Evolutionary conservation across 768 basidiomycete species (phyloP), one percentile per base, ranked within the genome.

Genomic region (Cystobasidium tubakii): DNA sequence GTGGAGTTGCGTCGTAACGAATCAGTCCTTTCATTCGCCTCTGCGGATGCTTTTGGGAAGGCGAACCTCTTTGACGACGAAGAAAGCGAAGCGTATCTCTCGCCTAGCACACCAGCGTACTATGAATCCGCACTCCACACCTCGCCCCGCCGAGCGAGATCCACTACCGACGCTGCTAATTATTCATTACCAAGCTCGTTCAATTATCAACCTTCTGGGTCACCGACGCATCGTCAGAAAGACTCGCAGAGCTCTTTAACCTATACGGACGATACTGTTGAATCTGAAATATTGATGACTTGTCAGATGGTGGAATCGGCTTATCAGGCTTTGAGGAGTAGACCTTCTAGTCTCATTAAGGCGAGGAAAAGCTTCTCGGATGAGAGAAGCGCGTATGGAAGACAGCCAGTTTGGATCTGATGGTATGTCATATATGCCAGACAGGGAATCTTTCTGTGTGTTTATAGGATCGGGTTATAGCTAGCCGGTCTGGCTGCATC

Each of bases 11-110:
- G 39, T 13, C 4, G 63, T 12, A 65, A 46, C 63, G 34, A 65
- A 6, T 42, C 36, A 15, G 63, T 46, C 63, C 25, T 65, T 25
- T 65, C 63, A 46, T 65, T 65, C 34, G 63, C 63, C 4, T 65
- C 63, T 6, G 63, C 63, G 7, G 63, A 65, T 46, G 63, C 63
- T 6, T 65, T 65, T 46, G 34, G 63, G 15, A 65, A 43, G 39
- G 17, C 57, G 6, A 29, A 34, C 29, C 25, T 60, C 4, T 27
- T 27, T 17, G 57, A 60, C 21, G 57, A 60, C 15, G 57, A 60
- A 12, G 57, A 60, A 29, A 15, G 10, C 21, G 57, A 60, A 15
- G 25, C 57, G 4, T 60, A 7, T 27, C 21, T 60, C 4, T 21
- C 57, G 15, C 33, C 57, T 2, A 27, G 33, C 10, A 7, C 57